Percentiles rank a stretch among this genome's conserved stretches.
phyloP scores from a whole-genome alignment of 2,329 filamentous ascomycete species.

The Blastomyces emzantsi region DNA sequence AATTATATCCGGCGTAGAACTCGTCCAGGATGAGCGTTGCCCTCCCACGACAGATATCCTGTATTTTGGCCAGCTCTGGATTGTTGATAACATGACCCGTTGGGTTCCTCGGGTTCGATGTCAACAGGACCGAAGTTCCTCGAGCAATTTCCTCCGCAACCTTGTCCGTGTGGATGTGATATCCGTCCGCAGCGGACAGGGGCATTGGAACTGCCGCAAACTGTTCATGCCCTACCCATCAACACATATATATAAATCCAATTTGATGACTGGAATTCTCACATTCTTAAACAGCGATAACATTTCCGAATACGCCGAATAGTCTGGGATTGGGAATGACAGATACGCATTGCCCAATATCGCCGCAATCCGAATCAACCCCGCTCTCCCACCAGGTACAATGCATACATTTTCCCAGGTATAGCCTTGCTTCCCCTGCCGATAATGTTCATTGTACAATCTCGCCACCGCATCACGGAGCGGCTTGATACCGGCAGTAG shows the following conservation, averaged over 20 bases:
- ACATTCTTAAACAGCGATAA: slow-evolving; percentile 82
- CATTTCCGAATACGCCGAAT: slow-evolving; percentile 98
- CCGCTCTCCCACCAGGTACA: slow-evolving; percentile 85
- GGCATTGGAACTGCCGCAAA: slow-evolving; percentile 83
- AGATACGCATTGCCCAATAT: slow-evolving; percentile 88
- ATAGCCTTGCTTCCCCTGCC: slow-evolving; percentile 78
- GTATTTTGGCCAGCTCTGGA: slow-evolving; percentile 78
- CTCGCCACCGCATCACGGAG: slow-evolving; percentile 80
- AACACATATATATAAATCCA: not conserved
- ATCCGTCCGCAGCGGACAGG: slow-evolving; percentile 73
- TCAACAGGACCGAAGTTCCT: slow-evolving; percentile 79
- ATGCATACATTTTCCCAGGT: slow-evolving; percentile 98
- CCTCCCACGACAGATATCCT: slow-evolving; percentile 82
- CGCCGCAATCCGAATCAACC: slow-evolving; percentile 87
- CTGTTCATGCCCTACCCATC: slow-evolving; percentile 31
- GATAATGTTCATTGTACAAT: slow-evolving; percentile 88
- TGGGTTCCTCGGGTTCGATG: slow-evolving; percentile 91
- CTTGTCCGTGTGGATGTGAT: slow-evolving; percentile 88
- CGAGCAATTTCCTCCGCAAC: slow-evolving; percentile 85
- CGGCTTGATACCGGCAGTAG: slow-evolving; percentile 87
- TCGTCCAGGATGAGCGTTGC: slow-evolving; percentile 93
- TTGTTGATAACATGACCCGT: slow-evolving; percentile 81
- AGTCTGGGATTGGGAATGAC: slow-evolving; percentile 90
- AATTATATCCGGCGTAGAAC: slow-evolving; percentile 96
- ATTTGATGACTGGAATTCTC: not conserved